Base-by-base conservation (phyloP, 768 basidiomycete genomes). In the Erythrobasidium yunnanense region DNA sequence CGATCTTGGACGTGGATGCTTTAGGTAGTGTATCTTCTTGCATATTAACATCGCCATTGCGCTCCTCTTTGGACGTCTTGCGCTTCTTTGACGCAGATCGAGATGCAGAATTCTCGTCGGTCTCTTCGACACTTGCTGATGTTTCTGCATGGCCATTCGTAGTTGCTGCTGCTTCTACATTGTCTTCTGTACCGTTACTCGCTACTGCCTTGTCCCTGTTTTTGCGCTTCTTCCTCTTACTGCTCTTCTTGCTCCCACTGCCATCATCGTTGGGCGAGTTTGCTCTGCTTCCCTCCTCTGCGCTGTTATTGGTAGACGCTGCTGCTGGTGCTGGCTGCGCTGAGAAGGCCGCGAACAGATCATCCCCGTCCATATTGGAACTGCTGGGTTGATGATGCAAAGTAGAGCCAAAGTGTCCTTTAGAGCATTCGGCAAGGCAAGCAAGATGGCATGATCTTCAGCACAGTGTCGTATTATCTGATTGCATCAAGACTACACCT, bases 341-440 rank as follows among this genome's bases (percentile, higher is more conserved):
- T 22, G 32, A 20, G 29, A 63, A 63, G 3, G 49, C 60, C 38
- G 29, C 60, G 22, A 63, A 63, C 23, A 63, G 60, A 33, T 63
- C 60, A 25, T 63, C n/a, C n/a, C n/a, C 60, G 49, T 63, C 60
- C 60, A 63, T 63, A 5, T 5, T 22, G 56, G 35, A 35, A 56
- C 25, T 6, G 29, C 55, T 29, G 55, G 30, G 4, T 23, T 56
- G 55, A 34, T 22, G 55, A 34, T 56, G 55, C 15, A 38, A 55
- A 55, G 23, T 4, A n/a, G n/a, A 7, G 5, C 7, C 4, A 55
- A 55, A 11, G 22, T 8, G 29, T 50, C 47, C n/a, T n/a, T n/a
- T n/a, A n/a, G n/a, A n/a, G n/a, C n/a, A n/a, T n/a, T n/a, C n/a
- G n/a, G n/a, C n/a, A n/a, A n/a, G n/a, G n/a, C n/a, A n/a, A n/a